Percentiles rank a stretch among this genome's conserved stretches.
These are phyloP conservation scores for Neurospora crassa DNA, from an alignment of 2,329 filamentous ascomycete species.

Conservation along the genomic window DNA sequence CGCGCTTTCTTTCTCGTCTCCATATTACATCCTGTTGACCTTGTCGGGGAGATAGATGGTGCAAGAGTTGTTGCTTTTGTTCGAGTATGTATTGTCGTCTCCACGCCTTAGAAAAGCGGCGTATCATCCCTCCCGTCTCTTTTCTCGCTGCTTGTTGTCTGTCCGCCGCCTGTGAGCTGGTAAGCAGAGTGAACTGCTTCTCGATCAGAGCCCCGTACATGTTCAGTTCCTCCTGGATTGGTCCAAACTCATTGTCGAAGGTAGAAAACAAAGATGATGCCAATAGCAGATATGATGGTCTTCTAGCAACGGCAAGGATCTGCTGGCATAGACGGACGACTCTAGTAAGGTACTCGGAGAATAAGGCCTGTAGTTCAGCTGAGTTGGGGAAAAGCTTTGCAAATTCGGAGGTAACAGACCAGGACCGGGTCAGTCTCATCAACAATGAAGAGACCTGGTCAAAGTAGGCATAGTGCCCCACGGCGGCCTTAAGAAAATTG, in stretches of 20 bases:
- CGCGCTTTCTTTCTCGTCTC: neutral
- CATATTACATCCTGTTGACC: neutral
- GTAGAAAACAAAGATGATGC: neutral
- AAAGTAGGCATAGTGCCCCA: neutral
- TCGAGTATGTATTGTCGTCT: neutral
- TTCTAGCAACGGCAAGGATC: neutral
- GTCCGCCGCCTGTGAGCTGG: too few species aligned
- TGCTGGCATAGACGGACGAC: neutral
- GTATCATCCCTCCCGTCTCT: too few species aligned
- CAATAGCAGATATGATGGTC: neutral
- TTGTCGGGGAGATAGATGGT: neutral
- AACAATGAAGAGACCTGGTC: neutral
- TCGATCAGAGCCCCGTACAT: too few species aligned
- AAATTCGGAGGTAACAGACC: neutral
- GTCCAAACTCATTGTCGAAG: neutral
- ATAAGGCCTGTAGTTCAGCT: neutral
- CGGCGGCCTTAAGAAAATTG: too few species aligned
- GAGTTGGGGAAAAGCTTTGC: neutral
- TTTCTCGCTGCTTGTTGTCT: too few species aligned
- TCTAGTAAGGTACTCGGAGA: slow-evolving; percentile 2
- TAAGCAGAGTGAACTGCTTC: too few species aligned
- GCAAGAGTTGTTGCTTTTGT: rapidly evolving
- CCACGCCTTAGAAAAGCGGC: rapidly evolving
- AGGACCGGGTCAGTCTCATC: neutral
- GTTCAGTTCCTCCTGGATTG: too few species aligned